Percentiles rank a stretch among this genome's conserved stretches.
Conservation (phyloP, 2,329 filamentous ascomycete genomes). For the Lizonia empirigonia region DNA sequence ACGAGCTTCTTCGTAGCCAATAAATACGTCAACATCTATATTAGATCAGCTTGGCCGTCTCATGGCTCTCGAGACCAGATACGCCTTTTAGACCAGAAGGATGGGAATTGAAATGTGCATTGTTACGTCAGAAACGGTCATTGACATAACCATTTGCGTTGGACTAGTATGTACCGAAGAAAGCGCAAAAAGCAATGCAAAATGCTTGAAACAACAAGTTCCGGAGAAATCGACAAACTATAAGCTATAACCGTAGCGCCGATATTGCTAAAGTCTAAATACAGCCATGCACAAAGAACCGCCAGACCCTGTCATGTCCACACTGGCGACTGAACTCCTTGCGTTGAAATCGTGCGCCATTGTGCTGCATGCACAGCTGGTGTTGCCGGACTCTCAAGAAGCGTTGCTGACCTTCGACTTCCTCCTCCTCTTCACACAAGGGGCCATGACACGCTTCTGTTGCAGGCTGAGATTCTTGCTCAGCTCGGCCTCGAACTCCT, state of each 20-base stretch:
- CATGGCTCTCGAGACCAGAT: no score
- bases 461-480: conserved; percentile 26
- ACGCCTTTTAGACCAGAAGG: no score
- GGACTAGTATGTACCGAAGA: neutral
- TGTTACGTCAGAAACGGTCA: conserved; percentile 4
- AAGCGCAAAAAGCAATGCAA: neutral
- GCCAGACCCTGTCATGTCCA: neutral
- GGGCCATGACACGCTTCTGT: conserved; percentile 24
- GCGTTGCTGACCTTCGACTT: conserved; percentile 7
- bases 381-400: neutral
- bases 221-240: neutral
- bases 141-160: neutral
- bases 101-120: neutral
- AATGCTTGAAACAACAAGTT: neutral
- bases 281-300: neutral
- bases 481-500: conserved; percentile 25
- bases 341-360: neutral
- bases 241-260: conserved; percentile 2
- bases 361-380: conserved; percentile 3
- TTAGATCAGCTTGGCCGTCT: neutral
- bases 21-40: conserved; percentile 2
- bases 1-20: no score
- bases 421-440: conserved; percentile 9
- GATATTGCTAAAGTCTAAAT: conserved; percentile 7
- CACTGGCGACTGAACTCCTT: neutral